A percentile compares a stretch with the other conserved stretches of the same genome.
These are phyloP conservation scores for Fistulinella cinereoalba DNA, from an alignment of 1,284 basidiomycete species.

Conservation along the genomic window DNA sequence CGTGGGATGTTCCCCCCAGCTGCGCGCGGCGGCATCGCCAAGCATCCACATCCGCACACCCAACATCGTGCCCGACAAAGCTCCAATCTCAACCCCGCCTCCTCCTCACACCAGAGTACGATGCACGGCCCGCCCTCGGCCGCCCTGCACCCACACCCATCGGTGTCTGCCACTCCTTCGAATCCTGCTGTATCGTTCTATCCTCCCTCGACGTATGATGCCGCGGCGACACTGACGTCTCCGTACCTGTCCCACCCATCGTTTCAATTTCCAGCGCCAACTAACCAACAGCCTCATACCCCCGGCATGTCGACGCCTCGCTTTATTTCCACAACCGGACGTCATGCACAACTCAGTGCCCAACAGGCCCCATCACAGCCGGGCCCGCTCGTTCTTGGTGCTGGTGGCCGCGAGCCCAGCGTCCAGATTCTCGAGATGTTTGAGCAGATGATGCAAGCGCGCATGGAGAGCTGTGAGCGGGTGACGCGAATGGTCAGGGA, in stretches of 20 bases:
- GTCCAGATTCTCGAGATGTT: slow-evolving; percentile 64
- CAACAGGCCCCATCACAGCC: slow-evolving; percentile 18
- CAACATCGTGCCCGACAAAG: slow-evolving; percentile 32
- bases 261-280: slow-evolving; percentile 23
- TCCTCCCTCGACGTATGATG: slow-evolving; percentile 27
- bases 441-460: slow-evolving; percentile 65
- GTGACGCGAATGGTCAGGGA: slow-evolving; percentile 58
- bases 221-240: slow-evolving; percentile 24
- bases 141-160: slow-evolving; percentile 20
- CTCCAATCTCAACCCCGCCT: slow-evolving; percentile 31
- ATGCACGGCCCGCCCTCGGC: slow-evolving; percentile 15
- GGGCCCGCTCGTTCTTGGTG: slow-evolving; percentile 25
- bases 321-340: slow-evolving; percentile 16
- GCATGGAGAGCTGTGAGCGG: slow-evolving; percentile 71
- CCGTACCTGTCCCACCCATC: slow-evolving; percentile 32
- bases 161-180: slow-evolving; percentile 14
- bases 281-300: slow-evolving; percentile 14
- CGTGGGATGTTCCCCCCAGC: slow-evolving; percentile 21
- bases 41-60: slow-evolving; percentile 25
- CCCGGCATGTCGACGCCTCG: slow-evolving; percentile 13
- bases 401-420: slow-evolving; percentile 38
- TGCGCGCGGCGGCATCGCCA: slow-evolving; percentile 28
- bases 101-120: slow-evolving; percentile 21
- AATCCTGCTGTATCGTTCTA: slow-evolving; percentile 22
- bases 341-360: slow-evolving; percentile 5